These are phyloP conservation scores for Brettanomyces anomalus DNA, from an alignment of 805 yeast species.

Conservation along the genomic window DNA sequence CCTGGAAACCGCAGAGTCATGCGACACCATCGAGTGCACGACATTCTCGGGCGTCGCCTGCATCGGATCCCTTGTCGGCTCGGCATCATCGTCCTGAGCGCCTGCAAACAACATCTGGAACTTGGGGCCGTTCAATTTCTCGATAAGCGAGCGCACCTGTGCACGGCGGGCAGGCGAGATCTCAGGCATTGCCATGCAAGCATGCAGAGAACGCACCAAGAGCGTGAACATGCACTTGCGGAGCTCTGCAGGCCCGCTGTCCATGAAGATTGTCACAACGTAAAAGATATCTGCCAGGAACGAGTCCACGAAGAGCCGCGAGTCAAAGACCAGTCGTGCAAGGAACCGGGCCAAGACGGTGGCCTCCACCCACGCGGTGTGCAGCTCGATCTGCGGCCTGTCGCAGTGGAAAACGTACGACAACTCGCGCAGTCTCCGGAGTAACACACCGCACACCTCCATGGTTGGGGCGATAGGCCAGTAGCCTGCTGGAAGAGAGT, in stretches of 20 bases:
- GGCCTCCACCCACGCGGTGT: slow-evolving; percentile 61
- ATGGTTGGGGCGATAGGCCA: slow-evolving; percentile 59
- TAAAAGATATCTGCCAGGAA: slow-evolving; percentile 66
- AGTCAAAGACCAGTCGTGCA: slow-evolving; percentile 63
- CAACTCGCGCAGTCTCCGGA: slow-evolving; percentile 46
- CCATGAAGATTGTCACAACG: slow-evolving; percentile 54
- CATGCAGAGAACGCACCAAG: slow-evolving; percentile 58
- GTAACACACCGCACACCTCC: slow-evolving; percentile 60
- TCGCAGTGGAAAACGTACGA: slow-evolving; percentile 39
- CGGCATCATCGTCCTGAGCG: slow-evolving; percentile 35
- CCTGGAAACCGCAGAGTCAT: slow-evolving; percentile 43
- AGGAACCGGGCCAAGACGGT: slow-evolving; percentile 56
- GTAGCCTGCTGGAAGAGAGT: slow-evolving; percentile 57
- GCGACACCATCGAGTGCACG: slow-evolving; percentile 5
- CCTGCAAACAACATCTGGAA: slow-evolving; percentile 63
- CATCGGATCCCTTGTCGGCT: slow-evolving; percentile 3
- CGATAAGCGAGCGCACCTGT: slow-evolving; percentile 39
- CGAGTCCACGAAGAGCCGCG: slow-evolving; percentile 48
- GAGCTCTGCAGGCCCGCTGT: slow-evolving; percentile 42
- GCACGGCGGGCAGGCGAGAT: slow-evolving; percentile 32
- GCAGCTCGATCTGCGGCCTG: slow-evolving; percentile 37
- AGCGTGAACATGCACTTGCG: slow-evolving; percentile 54
- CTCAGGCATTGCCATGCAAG: slow-evolving; percentile 50
- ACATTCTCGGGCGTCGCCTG: slow-evolving; percentile 13
- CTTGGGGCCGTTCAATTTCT: slow-evolving; percentile 48